Evolutionary conservation across 1,284 basidiomycete genomes (phyloP), one percentile per base, ranked within the genome.

Genomic region (Sporisorium graminicola): DNA sequence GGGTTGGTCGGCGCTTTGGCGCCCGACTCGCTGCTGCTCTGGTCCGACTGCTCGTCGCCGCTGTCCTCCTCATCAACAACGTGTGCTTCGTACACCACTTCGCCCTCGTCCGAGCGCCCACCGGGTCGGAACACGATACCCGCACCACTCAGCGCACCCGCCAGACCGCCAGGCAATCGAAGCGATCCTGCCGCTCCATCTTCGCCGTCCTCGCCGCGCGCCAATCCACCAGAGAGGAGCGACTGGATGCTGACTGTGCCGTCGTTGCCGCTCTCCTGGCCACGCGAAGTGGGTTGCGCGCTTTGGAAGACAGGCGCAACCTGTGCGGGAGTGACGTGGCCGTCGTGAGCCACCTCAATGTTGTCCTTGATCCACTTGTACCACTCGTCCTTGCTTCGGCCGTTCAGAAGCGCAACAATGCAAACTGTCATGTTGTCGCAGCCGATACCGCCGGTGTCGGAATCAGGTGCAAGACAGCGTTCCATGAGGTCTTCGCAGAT

Each of bases 401-500:
- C 95, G 74, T 93, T 89, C 33, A 97, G 89, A 54, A 99, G 86
- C 5, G 94, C 97, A 53, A 99, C 90, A 65, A 99, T 90, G 77
- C 98, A 90, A 60, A 97, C 89, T 0, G 97, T 99, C 97, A 99
- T 99, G 88, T 99, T 99, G 88, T 99, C 97, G 85, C 95, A 98
- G 24, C 97, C 97, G 71, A 98, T 93, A 18, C 97, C 96, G 49
- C 94, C 94, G 44, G 93, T 93, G 51, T 93, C 92, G 2, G 94
- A 93, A 85, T 98, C 94, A 1, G 95, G 95, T 13, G 97, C 95
- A 51, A 98, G 89, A 86, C 97, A 99, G 77, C 92, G 91, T 75
- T 95, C 93, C 87, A 97, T 97, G 80, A 98, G 91, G 80, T 91
- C 90, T 86, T 98, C 94, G 82, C 92, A 91, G 73, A 98, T 94